Conservation (phyloP, 352 stramenopile genomes). For the Pythium scleroteichum region DNA sequence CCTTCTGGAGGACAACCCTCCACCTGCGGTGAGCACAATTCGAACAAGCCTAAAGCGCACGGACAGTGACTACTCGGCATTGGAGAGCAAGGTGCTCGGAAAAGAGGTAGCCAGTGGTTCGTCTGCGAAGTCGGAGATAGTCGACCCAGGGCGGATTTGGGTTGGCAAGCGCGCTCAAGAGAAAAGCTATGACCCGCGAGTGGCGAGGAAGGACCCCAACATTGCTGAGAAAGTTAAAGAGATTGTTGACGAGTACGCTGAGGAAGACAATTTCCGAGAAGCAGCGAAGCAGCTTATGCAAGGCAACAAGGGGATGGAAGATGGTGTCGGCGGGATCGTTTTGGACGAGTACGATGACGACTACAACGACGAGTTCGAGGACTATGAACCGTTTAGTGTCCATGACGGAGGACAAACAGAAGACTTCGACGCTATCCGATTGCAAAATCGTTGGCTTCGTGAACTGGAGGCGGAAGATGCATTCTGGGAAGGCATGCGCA, state of each 20-base stretch:
- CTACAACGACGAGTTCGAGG: conserved; percentile 86
- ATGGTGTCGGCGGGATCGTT: conserved; percentile 2
- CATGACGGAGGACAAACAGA: conserved; percentile 31
- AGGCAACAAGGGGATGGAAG: neutral
- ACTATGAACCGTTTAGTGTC: conserved; percentile 53
- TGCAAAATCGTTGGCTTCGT: conserved; percentile 32
- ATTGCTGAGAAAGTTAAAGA: conserved; percentile 35
- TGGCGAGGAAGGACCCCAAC: conserved; percentile 31
- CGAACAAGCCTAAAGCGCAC: conserved; percentile 16
- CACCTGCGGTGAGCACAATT: conserved; percentile 17
- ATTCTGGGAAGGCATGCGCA: conserved; percentile 45
- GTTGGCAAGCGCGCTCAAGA: conserved; percentile 38
- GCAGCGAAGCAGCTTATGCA: conserved; percentile 2
- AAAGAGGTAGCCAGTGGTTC: conserved; percentile 13
- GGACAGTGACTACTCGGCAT: conserved; percentile 21
- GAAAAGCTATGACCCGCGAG: conserved; percentile 37
- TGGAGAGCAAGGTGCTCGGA: conserved; percentile 20
- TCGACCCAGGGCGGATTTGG: conserved; percentile 36
- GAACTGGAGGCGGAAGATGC: conserved; percentile 37
- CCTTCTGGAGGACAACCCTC: conserved; percentile 37
- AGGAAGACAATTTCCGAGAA: conserved; percentile 29
- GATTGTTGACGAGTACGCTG: conserved; percentile 36
- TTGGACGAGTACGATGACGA: conserved; percentile 61
- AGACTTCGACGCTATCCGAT: conserved; percentile 37
- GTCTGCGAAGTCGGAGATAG: conserved; percentile 25